Conservation (phyloP, 345 rosid species). For the Eucalyptus sp. region DNA sequence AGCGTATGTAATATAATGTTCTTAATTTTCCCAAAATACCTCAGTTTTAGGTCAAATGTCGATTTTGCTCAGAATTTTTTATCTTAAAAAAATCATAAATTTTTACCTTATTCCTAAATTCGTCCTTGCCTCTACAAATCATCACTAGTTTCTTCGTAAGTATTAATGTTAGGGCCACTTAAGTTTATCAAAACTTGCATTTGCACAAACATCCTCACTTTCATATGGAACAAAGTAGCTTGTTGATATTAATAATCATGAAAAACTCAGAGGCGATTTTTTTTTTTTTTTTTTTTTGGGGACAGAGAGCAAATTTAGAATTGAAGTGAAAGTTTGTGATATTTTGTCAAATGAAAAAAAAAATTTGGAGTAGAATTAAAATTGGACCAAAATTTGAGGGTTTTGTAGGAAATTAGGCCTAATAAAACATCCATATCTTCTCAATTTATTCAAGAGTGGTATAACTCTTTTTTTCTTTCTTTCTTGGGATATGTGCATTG, state of each 20-base stretch:
- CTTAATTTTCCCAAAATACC: background rate
- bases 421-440: background rate
- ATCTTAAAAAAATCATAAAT: background rate
- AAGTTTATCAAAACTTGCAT: background rate
- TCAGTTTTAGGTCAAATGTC: background rate
- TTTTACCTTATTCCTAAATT: background rate
- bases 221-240: background rate
- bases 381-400: background rate
- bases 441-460: background rate
- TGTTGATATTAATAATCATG: background rate
- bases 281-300: background rate
- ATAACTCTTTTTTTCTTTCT: background rate
- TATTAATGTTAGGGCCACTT: background rate
- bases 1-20: background rate
- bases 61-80: background rate
- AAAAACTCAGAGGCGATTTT: background rate
- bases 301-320: background rate
- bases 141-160: background rate
- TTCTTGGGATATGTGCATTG: too few relatives aligned
- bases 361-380: rapidly evolving
- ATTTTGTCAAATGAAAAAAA: rapidly evolving
- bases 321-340: background rate
- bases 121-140: background rate
- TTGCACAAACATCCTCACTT: background rate
- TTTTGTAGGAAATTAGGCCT: background rate